Evolutionary conservation across 2,329 filamentous ascomycete species (phyloP), one percentile per base, ranked within the genome.

Genomic region (Botrytis squamosa): DNA sequence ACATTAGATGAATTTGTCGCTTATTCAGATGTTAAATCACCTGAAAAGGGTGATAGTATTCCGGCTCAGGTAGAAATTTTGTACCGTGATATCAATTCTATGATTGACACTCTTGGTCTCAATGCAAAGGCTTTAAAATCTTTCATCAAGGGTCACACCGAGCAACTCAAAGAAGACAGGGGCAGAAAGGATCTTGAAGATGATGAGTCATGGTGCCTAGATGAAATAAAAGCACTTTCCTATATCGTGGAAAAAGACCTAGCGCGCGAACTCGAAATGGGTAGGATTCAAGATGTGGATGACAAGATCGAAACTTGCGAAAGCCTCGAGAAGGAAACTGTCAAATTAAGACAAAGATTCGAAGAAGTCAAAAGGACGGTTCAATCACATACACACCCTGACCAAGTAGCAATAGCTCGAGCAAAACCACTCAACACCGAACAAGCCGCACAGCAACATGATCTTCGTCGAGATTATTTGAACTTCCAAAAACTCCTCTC

Each of bases 31-130:
- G 85, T 87, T 59, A 84, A 84, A 9, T 86, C 86, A 22, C 84
- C 85, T 25, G 75, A 74, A 52, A 75, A 80, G 20, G 77, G 76
- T 70, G 87, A 90, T 72, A 89, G 86, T 64, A 85, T 91, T 46
- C 87, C 89, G 6, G 85, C 87, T 14, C 89, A 91, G 77, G 89
- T 90, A 36, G 90, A 92, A 79, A 87, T 89, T 29, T 85, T 92
- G 1, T 96, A 93, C 81, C 88, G 92, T 63, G 93, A 95, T 79
- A 93, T 95, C 81, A 95, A 96, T 82, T 93, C 93, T 20, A 99
- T 98, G 96, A 91, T 99, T 62, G 94, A 98, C 79, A 95, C 93
- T 0, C 85, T 98, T 59, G 95, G 95, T 16, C 87, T 98, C 68
- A 98, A 98, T 80, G 90, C 93, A 9, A 88, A 95, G 55, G 85